Percentiles rank a stretch among this genome's conserved stretches.
Conservation (phyloP, 2,329 filamentous ascomycete genomes). For the Aspergillus pseudonomiae region DNA sequence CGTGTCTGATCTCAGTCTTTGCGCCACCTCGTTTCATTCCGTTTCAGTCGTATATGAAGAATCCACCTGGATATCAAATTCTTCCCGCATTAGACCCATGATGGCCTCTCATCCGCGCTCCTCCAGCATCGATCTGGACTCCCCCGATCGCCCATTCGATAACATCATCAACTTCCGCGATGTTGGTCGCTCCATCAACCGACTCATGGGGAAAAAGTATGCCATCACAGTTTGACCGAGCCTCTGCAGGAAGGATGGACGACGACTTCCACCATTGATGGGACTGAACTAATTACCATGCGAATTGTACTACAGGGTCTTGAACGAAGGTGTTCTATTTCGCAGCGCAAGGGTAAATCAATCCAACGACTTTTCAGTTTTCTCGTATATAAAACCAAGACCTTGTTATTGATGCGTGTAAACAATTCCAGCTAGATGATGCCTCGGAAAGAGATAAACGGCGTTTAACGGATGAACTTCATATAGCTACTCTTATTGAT, state of each 20-base stretch:
- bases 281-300: not conserved
- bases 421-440: conserved; percentile 59
- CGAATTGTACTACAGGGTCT: conserved; percentile 32
- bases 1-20: not conserved
- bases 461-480: conserved; percentile 61
- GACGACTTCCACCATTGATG: not conserved
- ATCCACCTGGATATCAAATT: not conserved
- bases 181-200: conserved; percentile 69
- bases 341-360: conserved; percentile 63
- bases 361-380: conserved; percentile 35
- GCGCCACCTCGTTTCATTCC: not conserved
- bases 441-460: conserved; percentile 67
- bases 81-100: not conserved
- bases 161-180: conserved; percentile 76
- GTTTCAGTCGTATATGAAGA: not conserved
- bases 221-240: conserved; percentile 14
- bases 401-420: conserved; percentile 5
- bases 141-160: conserved; percentile 49
- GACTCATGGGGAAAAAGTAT: conserved; percentile 59
- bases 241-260: not conserved
- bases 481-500: conserved; percentile 75
- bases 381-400: not conserved
- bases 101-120: not conserved
- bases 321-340: conserved; percentile 67
- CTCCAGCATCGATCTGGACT: conserved; percentile 36